A percentile compares a stretch with the other conserved stretches of the same genome.
Evolutionary conservation across 306 rosid species (phyloP).

Genomic region (Vachellia collinsii): DNA sequence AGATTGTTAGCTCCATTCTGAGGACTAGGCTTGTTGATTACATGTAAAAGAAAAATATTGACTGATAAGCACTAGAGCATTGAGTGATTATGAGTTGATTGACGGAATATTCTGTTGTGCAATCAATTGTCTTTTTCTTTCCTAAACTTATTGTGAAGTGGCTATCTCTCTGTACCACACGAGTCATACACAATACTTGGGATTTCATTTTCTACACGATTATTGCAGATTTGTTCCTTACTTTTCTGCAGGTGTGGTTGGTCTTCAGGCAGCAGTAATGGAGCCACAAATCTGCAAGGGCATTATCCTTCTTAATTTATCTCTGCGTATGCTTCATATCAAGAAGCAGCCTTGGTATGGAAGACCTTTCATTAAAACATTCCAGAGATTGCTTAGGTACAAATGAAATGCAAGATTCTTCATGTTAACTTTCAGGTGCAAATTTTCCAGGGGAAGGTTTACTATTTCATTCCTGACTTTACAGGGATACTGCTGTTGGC

Average conservation of each 20-base stretch:
- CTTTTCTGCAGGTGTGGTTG: conserved; percentile 79
- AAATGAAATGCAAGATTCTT: conserved; percentile 30
- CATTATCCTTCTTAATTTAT: conserved; percentile 73
- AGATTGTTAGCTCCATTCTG: background rate
- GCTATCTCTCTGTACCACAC: background rate
- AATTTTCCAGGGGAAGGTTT: conserved; percentile 31
- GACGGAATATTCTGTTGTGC: background rate
- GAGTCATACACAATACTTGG: background rate
- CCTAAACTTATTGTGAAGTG: background rate
- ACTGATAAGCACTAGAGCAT: background rate
- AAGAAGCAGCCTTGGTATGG: conserved; percentile 97
- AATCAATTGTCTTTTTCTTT: background rate
- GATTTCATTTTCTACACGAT: conserved; percentile 13
- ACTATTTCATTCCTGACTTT: conserved; percentile 35
- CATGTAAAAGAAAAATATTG: background rate
- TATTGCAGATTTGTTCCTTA: conserved; percentile 4
- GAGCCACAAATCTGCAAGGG: conserved; percentile 80
- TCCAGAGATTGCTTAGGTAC: conserved; percentile 89
- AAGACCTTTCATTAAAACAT: conserved; percentile 75
- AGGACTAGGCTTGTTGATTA: background rate
- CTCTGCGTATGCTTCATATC: conserved; percentile 92
- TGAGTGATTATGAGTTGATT: conserved; percentile 3
- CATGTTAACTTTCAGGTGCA: conserved; percentile 28
- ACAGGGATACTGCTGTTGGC: conserved; percentile 83
- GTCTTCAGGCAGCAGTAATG: conserved; percentile 88